phyloP scores from a whole-genome alignment of 2,329 filamentous ascomycete genomes.

The Pleurostoma richardsiae region DNA sequence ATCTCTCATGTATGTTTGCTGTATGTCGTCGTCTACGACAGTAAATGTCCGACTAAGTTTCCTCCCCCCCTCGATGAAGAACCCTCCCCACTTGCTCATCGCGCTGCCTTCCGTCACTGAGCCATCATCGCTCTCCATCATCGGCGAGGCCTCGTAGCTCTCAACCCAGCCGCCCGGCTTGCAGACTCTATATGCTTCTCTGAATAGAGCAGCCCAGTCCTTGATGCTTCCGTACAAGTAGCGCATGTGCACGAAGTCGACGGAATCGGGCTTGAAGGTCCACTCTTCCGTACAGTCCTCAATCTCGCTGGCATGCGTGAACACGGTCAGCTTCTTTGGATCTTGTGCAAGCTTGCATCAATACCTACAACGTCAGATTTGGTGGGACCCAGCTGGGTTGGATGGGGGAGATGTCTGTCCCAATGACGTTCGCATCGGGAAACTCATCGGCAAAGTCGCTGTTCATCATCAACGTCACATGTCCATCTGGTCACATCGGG shows the following conservation, averaged over 20 bases:
- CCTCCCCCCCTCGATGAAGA: slow-evolving; percentile 34
- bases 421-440: slow-evolving; percentile 14
- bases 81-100: slow-evolving; percentile 15
- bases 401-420: slow-evolving; percentile 16
- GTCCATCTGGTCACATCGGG: not conserved
- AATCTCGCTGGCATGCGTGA: slow-evolving; percentile 31
- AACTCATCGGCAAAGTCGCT: slow-evolving; percentile 16
- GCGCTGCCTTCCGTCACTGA: slow-evolving; percentile 10
- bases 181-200: slow-evolving; percentile 40
- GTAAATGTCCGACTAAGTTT: slow-evolving; percentile 36
- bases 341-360: not conserved
- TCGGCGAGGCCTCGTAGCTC: slow-evolving; percentile 11
- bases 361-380: slow-evolving; percentile 15
- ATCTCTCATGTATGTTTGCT: slow-evolving; percentile 44
- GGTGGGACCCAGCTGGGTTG: slow-evolving; percentile 17
- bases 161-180: slow-evolving; percentile 42
- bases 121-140: slow-evolving; percentile 17
- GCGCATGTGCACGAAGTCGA: slow-evolving; percentile 56
- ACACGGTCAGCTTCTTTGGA: not conserved
- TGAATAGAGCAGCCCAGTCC: slow-evolving; percentile 46
- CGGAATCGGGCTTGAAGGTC: slow-evolving; percentile 36
- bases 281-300: slow-evolving; percentile 53
- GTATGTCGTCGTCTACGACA: slow-evolving; percentile 47
- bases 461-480: not conserved
- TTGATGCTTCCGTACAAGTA: slow-evolving; percentile 46